Evolutionary conservation across 441 rosid genomes (phyloP).

Genomic region (Gossypium davidsonii): DNA sequence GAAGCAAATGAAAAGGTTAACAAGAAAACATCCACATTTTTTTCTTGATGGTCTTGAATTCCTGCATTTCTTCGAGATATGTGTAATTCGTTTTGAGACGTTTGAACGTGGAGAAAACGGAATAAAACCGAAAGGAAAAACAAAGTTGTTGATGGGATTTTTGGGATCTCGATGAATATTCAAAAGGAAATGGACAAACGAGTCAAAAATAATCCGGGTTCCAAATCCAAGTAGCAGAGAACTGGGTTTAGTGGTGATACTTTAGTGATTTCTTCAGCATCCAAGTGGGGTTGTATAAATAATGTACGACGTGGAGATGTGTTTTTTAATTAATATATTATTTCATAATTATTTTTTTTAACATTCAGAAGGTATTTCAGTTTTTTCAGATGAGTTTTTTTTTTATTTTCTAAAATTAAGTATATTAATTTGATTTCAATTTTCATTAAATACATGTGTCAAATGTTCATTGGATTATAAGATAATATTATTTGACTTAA

Average conservation of each 20-base stretch:
- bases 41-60: conserved; percentile 33
- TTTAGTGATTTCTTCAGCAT: neutral
- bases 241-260: neutral
- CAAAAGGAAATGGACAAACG: conserved; percentile 13
- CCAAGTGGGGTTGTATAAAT: neutral
- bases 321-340: too few species aligned
- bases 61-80: conserved; percentile 28
- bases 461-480: too few species aligned
- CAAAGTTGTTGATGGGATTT: neutral
- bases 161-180: conserved; percentile 20
- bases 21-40: conserved; percentile 40
- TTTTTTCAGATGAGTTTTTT: too few species aligned
- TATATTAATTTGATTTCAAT: too few species aligned
- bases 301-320: neutral
- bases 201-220: neutral
- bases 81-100: conserved; percentile 17
- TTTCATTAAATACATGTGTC: too few species aligned
- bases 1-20: conserved; percentile 7
- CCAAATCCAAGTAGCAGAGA: neutral
- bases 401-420: too few species aligned
- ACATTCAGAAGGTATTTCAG: too few species aligned
- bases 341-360: too few species aligned
- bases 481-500: too few species aligned
- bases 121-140: neutral
- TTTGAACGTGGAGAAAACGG: neutral